Conservation (phyloP, 2,329 filamentous ascomycete species). For the Fusarium compactum region DNA sequence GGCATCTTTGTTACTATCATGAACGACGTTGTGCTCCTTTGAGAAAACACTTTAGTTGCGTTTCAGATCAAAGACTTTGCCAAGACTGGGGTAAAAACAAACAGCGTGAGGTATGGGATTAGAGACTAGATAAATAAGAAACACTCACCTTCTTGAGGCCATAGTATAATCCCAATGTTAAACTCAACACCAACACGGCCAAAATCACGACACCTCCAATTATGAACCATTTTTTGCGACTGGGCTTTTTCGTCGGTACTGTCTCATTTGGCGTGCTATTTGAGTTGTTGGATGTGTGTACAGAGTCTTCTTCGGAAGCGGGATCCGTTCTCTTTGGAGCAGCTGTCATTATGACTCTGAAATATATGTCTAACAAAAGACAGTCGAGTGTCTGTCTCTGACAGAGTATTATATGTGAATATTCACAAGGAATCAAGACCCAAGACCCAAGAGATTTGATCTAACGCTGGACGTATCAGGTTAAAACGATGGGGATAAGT, state of each 20-base stretch:
- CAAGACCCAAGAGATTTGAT: background rate
- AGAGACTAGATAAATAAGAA: background rate
- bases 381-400: slow-evolving; percentile 6
- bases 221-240: slow-evolving; percentile 26
- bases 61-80: background rate
- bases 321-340: slow-evolving; percentile 12
- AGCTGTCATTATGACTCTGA: slow-evolving; percentile 15
- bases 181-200: slow-evolving; percentile 27
- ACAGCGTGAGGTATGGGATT: background rate
- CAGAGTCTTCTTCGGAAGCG: slow-evolving; percentile 25
- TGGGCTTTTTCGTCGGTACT: slow-evolving; percentile 11
- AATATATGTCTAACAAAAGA: background rate
- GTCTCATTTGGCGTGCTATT: background rate
- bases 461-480: background rate
- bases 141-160: slow-evolving; percentile 39
- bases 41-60: slow-evolving; percentile 13
- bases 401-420: slow-evolving; percentile 2
- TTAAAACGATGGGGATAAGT: background rate
- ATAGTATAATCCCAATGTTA: slow-evolving; percentile 39
- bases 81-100: background rate
- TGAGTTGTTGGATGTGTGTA: slow-evolving; percentile 6
- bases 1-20: background rate
- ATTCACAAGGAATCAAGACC: background rate
- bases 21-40: slow-evolving; percentile 18
- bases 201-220: slow-evolving; percentile 11